Percentiles rank a stretch among this genome's conserved stretches.
Evolutionary conservation across 108 stramenopile species (phyloP).

Genomic region (Asterionellopsis glacialis): DNA sequence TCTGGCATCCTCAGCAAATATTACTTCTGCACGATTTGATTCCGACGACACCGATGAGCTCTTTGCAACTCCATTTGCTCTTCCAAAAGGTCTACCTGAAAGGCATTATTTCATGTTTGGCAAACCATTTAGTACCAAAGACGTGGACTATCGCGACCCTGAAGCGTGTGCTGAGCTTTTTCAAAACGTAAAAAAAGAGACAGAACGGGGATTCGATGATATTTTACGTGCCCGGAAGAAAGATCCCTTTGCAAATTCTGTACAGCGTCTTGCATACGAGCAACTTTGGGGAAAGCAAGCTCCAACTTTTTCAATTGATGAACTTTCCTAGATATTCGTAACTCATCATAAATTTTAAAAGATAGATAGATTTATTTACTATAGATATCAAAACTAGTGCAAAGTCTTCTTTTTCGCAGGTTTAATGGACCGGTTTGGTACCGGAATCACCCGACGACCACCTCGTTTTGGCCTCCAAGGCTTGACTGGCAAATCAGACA

Average conservation of each 20-base stretch:
- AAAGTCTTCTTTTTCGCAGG: too few relatives aligned
- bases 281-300: constrained; percentile 32
- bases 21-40: constrained; percentile 63
- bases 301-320: constrained; percentile 39
- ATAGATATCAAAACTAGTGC: too few relatives aligned
- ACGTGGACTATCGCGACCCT: constrained; percentile 56
- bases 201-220: constrained; percentile 66
- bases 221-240: constrained; percentile 64
- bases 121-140: constrained; percentile 47
- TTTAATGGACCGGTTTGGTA: too few relatives aligned
- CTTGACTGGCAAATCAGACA: constrained; percentile 22
- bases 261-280: constrained; percentile 34
- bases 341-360: too few relatives aligned
- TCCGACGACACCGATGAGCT: constrained; percentile 50
- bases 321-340: background rate
- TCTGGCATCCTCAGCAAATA: constrained; percentile 28
- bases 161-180: constrained; percentile 59
- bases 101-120: constrained; percentile 88
- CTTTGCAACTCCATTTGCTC: constrained; percentile 61
- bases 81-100: constrained; percentile 64
- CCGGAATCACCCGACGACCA: too few relatives aligned
- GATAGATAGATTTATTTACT: too few relatives aligned
- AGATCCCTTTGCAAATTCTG: constrained; percentile 46
- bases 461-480: constrained; percentile 30
- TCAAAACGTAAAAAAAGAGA: constrained; percentile 45